Evolutionary conservation across 78 protist genomes (phyloP).

Genomic region (Isochrysis galbana): DNA sequence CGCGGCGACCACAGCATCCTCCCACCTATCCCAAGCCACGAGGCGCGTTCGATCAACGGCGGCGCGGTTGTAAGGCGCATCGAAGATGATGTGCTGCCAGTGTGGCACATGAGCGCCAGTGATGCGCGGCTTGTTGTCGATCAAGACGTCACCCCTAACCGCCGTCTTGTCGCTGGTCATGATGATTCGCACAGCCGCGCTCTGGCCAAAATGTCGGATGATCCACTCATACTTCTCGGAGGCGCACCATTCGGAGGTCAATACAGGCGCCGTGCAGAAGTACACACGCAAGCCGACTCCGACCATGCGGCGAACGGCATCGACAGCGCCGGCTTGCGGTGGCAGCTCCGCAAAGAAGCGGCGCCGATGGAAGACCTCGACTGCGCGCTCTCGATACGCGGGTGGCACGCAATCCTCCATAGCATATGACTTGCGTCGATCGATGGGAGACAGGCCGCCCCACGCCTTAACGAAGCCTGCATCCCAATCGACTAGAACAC

Average conservation of each 20-base stretch:
- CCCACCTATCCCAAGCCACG: neutral
- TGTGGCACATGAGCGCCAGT: neutral
- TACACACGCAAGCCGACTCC: neutral
- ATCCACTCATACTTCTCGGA: constrained; percentile 6
- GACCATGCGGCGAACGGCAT: neutral
- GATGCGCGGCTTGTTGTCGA: neutral
- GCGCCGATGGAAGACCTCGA: neutral
- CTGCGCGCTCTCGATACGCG: neutral
- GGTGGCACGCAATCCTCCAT: neutral
- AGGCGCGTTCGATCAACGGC: neutral
- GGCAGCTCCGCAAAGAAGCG: neutral
- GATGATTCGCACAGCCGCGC: neutral
- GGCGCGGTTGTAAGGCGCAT: neutral
- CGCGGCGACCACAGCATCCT: too few species aligned
- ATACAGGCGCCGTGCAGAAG: neutral
- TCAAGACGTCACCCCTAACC: neutral
- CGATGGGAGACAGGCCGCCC: neutral
- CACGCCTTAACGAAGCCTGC: neutral
- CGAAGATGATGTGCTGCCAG: neutral
- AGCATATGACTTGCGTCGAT: neutral
- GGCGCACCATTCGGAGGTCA: neutral
- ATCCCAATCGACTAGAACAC: constrained; percentile 13
- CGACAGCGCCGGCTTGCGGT: neutral
- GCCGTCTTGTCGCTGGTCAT: neutral
- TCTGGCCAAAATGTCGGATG: neutral